phyloP scores from a whole-genome alignment of 2,329 filamentous ascomycete genomes.

The Rhynchosporium agropyri region DNA sequence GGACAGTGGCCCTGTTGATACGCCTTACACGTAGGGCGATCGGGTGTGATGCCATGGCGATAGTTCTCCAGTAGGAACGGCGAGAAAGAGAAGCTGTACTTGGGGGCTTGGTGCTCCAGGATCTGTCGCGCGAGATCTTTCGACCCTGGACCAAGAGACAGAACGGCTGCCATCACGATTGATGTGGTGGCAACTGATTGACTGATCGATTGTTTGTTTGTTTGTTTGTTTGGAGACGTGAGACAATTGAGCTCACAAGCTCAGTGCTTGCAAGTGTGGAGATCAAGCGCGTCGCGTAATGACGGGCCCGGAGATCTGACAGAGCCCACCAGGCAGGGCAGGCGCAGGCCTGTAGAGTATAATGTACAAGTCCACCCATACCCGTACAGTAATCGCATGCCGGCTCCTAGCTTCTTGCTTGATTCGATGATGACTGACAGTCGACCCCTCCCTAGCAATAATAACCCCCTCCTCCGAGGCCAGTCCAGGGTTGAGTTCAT shows the following conservation, averaged over 20 bases:
- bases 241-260: neutral
- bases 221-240: neutral
- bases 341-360: no score
- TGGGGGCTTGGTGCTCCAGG: constrained; percentile 57
- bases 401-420: no score
- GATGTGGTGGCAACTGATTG: neutral
- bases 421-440: no score
- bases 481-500: no score
- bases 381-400: no score
- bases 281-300: constrained; percentile 2
- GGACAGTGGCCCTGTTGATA: constrained; percentile 87
- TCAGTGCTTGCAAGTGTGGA: neutral
- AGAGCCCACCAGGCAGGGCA: no score
- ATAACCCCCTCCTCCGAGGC: no score
- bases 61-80: constrained; percentile 83
- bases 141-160: constrained; percentile 36
- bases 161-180: constrained; percentile 26
- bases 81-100: constrained; percentile 79
- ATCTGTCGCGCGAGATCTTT: constrained; percentile 47
- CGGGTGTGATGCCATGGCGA: constrained; percentile 78
- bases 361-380: no score
- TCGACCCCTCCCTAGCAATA: no score
- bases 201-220: neutral
- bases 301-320: no score
- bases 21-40: constrained; percentile 81